These are phyloP conservation scores for Saxophila tyrrhenica DNA, from an alignment of 495 filamentous ascomycete species.

Conservation along the genomic window DNA sequence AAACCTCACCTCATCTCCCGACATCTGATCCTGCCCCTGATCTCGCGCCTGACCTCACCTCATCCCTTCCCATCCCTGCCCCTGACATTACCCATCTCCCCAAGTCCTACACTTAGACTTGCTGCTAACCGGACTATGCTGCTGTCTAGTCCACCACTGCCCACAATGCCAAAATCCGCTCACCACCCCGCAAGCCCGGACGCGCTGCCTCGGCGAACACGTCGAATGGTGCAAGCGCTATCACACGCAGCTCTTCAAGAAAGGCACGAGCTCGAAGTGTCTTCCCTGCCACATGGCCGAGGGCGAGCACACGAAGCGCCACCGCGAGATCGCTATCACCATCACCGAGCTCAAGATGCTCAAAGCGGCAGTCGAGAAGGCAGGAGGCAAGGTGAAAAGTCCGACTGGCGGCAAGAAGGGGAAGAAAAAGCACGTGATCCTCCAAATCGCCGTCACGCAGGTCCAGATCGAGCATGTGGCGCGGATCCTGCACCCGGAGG, in stretches of 20 bases:
- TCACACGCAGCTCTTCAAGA: slow-evolving; percentile 24
- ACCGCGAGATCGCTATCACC: slow-evolving; percentile 17
- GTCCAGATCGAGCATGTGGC: slow-evolving; percentile 12
- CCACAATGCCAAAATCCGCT: slow-evolving; percentile 21
- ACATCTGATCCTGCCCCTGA: too few species aligned
- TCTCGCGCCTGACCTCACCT: too few species aligned
- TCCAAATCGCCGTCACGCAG: slow-evolving; percentile 2
- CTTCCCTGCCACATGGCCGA: slow-evolving; percentile 14
- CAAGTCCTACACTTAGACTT: neutral
- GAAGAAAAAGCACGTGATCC: slow-evolving; percentile 10
- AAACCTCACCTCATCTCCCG: too few species aligned
- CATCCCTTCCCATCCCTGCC: too few species aligned
- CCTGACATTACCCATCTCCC: too few species aligned
- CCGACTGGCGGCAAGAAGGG: slow-evolving; percentile 8
- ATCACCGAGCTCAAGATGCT: slow-evolving; percentile 6
- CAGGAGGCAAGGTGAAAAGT: too few species aligned
- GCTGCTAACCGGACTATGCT: neutral
- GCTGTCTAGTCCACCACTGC: slow-evolving; percentile 23
- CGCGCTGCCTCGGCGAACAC: slow-evolving; percentile 19
- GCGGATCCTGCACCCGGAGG: slow-evolving; percentile 8
- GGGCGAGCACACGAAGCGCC: slow-evolving; percentile 17
- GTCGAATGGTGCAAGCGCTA: slow-evolving; percentile 23
- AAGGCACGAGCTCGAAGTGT: slow-evolving; percentile 15
- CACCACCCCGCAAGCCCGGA: slow-evolving; percentile 10
- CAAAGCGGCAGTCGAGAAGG: too few species aligned